Conservation (phyloP, 2,329 filamentous ascomycete species). For the Sarocladium brachiariae region DNA sequence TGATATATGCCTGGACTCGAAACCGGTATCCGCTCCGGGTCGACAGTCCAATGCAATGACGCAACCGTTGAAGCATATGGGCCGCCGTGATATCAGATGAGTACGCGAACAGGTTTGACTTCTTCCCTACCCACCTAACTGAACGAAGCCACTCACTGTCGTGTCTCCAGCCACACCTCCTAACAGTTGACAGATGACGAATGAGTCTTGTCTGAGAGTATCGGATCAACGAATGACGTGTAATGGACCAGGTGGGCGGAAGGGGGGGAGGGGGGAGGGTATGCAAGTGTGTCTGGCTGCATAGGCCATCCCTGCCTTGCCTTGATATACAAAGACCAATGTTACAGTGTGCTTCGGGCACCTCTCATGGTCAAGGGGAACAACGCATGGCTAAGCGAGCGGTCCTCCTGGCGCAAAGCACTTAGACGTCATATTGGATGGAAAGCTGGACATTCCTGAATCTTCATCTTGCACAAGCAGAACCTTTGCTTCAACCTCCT, state of each 20-base stretch:
- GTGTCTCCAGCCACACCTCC: constrained; percentile 2
- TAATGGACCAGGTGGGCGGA: neutral
- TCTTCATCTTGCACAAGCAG: neutral
- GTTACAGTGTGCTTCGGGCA: neutral
- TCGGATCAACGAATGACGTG: constrained; percentile 1
- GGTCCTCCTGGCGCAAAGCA: neutral
- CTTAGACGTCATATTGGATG: constrained; percentile 8
- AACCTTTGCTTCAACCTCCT: too few relatives aligned
- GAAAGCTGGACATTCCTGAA: too few relatives aligned
- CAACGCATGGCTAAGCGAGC: neutral
- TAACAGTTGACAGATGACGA: neutral
- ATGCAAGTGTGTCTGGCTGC: too few relatives aligned
- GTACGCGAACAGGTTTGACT: neutral
- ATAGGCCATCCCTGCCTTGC: neutral
- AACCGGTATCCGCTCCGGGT: neutral
- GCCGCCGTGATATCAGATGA: constrained; percentile 3
- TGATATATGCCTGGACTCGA: constrained; percentile 4
- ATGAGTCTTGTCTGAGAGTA: neutral
- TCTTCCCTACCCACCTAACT: neutral
- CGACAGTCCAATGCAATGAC: neutral
- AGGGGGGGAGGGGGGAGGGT: neutral
- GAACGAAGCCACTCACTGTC: neutral
- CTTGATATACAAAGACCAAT: neutral
- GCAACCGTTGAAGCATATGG: constrained; percentile 2
- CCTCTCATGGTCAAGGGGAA: neutral